Evolutionary conservation across 2,329 filamentous ascomycete genomes (phyloP).

Genomic region (Mycocentrospora acerina): DNA sequence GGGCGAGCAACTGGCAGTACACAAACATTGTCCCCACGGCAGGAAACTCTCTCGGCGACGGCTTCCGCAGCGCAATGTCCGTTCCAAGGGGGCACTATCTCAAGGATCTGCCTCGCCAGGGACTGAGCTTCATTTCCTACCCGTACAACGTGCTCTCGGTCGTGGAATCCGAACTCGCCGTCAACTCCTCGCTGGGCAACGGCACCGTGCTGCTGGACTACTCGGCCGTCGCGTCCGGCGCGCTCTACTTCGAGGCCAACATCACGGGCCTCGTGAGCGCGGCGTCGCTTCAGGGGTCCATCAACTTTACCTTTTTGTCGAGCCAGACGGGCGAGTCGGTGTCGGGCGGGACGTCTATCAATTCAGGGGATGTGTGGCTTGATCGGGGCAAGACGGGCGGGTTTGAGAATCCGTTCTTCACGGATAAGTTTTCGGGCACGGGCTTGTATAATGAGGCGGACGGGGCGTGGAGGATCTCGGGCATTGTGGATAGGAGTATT

Average conservation of each 20-base stretch:
- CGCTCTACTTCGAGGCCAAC: slow-evolving; percentile 58
- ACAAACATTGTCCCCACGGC: slow-evolving; percentile 56
- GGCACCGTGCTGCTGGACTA: slow-evolving; percentile 55
- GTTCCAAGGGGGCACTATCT: slow-evolving; percentile 56
- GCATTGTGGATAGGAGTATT: slow-evolving; percentile 57
- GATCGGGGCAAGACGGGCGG: slow-evolving; percentile 52
- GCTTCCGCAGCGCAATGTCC: slow-evolving; percentile 56
- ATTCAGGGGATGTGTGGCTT: slow-evolving; percentile 52
- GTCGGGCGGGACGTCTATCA: slow-evolving; percentile 52
- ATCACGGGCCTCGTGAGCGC: slow-evolving; percentile 46
- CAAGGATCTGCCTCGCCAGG: slow-evolving; percentile 52
- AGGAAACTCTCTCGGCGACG: slow-evolving; percentile 42
- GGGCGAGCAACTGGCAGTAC: slow-evolving; percentile 65
- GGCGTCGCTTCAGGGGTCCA: slow-evolving; percentile 38
- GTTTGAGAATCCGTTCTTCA: slow-evolving; percentile 58
- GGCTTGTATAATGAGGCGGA: slow-evolving; percentile 22
- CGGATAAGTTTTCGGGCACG: slow-evolving; percentile 53
- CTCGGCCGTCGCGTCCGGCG: slow-evolving; percentile 51
- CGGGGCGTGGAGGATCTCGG: slow-evolving; percentile 47
- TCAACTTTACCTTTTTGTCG: slow-evolving; percentile 58
- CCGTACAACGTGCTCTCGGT: slow-evolving; percentile 55
- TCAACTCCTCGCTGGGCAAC: slow-evolving; percentile 50
- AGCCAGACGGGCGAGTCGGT: slow-evolving; percentile 53
- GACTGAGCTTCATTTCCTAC: slow-evolving; percentile 54
- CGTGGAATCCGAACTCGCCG: slow-evolving; percentile 48